Evolutionary conservation across 192 early-diverging fungal genomes (phyloP), one percentile per base, ranked within the genome.

Genomic region (Podila clonocystis): DNA sequence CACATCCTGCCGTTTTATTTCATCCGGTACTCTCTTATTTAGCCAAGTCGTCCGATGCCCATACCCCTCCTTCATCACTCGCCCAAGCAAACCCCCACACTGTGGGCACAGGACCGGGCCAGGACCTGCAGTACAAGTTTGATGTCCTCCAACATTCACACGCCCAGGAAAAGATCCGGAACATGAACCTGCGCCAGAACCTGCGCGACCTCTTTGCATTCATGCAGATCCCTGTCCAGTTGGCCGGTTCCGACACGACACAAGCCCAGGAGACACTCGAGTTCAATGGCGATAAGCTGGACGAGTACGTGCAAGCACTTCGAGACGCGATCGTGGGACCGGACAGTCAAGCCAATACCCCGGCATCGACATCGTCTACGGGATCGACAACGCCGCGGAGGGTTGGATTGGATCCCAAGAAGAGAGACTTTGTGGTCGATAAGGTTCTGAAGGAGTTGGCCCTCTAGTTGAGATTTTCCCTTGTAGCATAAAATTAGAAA

Each of bases 251-350:
- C 6, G 20, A 22, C 7, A 22, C 15, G 34, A 41, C 31, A 34
- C 62, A 63, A 3, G 19, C 20, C 3, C 62, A 38, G 19, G 62
- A 63, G 19, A 63, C 38, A 20, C 19, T 60, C 29, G 77, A 80
- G 15, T 72, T 49, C 62, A 73, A 30, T 36, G 5, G 65, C 0
- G 70, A 73, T 2, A 72, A 34, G 38, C 28, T 80, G 34, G 77
- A 80, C 22, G 77, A 80, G 8, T 80, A 80, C 49, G 77, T 80
- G 24, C 77, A 80, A 33, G 63, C 62, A n/a, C 31, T 80, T 6
- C 59, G 77, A 20, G 71, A 80, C 38, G 28, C 66, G 12, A 26
- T 80, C 9, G 65, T 79, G 28, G 74, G 74, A 60, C 30, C 61
- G 19, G 73, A 63, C 29, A 41, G 34, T 31, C 52, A 55, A 22